phyloP scores from a whole-genome alignment of 257 asterid genomes.

The Ajuga chamaepitys region DNA sequence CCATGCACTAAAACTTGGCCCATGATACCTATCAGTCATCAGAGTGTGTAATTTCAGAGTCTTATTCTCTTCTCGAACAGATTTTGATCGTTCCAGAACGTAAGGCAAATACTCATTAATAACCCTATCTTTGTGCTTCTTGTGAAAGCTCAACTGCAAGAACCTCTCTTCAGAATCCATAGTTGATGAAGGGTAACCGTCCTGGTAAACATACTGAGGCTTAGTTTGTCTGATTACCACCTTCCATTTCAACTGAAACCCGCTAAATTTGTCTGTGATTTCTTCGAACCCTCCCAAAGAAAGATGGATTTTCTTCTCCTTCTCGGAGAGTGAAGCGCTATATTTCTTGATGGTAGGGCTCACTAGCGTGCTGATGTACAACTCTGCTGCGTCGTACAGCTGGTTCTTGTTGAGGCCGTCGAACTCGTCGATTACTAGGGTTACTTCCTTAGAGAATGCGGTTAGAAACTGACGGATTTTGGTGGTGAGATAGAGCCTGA shows the following conservation, averaged over 20 bases:
- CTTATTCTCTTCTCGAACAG: conserved; percentile 18
- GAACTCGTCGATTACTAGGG: conserved; percentile 39
- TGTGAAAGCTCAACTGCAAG: conserved; percentile 30
- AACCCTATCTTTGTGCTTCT: conserved; percentile 20
- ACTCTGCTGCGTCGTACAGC: conserved; percentile 37
- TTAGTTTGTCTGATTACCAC: conserved; percentile 4
- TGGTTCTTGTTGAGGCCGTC: conserved; percentile 38
- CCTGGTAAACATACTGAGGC: not conserved
- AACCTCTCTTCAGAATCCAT: conserved; percentile 12
- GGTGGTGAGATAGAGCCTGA: conserved; percentile 4
- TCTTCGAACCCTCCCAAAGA: conserved; percentile 29
- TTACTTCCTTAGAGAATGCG: conserved; percentile 26
- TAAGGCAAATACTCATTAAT: conserved; percentile 39
- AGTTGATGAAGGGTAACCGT: not conserved
- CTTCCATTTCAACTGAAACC: conserved; percentile 33
- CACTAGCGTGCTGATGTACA: conserved; percentile 19
- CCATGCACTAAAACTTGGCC: conserved; percentile 16
- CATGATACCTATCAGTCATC: conserved; percentile 8
- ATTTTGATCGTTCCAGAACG: conserved; percentile 33
- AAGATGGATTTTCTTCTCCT: conserved; percentile 30
- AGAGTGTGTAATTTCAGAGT: conserved; percentile 27
- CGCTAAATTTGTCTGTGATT: conserved; percentile 23
- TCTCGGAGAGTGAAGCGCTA: conserved; percentile 27
- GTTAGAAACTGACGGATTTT: conserved; percentile 8
- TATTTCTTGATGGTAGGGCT: conserved; percentile 24